Evolutionary conservation across 176 grass and related monocot genomes (phyloP).

Genomic region (Neostapfia colusana): DNA sequence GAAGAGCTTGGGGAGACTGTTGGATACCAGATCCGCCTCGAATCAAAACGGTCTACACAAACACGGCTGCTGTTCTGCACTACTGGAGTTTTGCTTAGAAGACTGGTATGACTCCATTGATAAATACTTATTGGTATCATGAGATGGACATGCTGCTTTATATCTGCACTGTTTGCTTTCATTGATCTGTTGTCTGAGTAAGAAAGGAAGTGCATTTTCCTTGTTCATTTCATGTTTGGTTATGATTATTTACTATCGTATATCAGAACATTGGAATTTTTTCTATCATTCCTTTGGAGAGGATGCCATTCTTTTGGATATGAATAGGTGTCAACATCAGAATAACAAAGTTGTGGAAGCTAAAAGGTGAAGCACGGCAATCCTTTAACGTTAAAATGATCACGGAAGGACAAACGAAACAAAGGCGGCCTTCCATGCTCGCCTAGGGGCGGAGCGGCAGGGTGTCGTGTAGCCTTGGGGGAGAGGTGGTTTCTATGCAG

Average conservation of each 20-base stretch:
- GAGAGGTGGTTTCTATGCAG: no score
- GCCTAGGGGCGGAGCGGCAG: no score
- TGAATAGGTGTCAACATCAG: no score
- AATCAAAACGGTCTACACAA: constrained; percentile 77
- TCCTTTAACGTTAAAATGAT: no score
- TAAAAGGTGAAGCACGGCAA: no score
- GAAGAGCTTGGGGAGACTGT: constrained; percentile 88
- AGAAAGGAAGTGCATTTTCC: neutral
- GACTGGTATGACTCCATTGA: constrained; percentile 59
- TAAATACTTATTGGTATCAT: constrained; percentile 28
- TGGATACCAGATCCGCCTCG: constrained; percentile 90
- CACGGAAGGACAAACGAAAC: no score
- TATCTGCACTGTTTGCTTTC: constrained; percentile 27
- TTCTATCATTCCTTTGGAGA: neutral
- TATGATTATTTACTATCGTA: constrained; percentile 15
- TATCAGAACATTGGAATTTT: neutral
- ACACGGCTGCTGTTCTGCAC: constrained; percentile 93
- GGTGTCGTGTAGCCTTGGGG: no score
- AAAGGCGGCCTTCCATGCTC: no score
- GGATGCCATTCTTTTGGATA: no score
- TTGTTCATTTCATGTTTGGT: constrained; percentile 15
- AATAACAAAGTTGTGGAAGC: no score
- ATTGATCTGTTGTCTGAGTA: constrained; percentile 7
- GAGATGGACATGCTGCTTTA: neutral
- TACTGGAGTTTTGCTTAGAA: constrained; percentile 90